Conservation (phyloP, 2,329 filamentous ascomycete genomes). For the Aurifilum marmelostoma region DNA sequence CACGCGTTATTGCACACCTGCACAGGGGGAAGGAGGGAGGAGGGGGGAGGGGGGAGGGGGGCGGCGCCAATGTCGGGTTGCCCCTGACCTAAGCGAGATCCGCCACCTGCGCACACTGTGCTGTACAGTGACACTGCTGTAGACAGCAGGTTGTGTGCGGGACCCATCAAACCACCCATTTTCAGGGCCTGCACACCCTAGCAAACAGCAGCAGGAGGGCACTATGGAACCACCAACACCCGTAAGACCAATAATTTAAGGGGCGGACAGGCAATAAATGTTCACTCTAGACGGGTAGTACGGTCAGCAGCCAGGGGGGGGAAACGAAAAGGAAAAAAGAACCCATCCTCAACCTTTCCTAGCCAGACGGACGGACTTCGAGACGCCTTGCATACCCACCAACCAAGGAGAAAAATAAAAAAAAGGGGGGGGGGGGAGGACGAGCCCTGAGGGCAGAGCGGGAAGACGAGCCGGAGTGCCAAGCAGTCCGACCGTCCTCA, state of each 20-base stretch:
- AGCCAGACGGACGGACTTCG: background rate
- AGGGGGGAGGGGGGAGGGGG: too few relatives aligned
- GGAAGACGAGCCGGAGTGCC: constrained; percentile 4
- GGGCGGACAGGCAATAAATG: too few relatives aligned
- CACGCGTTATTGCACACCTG: background rate
- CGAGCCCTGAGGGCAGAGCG: background rate
- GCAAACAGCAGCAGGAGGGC: too few relatives aligned
- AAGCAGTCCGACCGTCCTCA: background rate
- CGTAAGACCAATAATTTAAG: background rate
- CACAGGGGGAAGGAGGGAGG: background rate
- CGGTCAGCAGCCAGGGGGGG: too few relatives aligned
- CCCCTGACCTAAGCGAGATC: background rate
- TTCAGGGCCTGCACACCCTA: background rate
- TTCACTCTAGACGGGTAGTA: too few relatives aligned
- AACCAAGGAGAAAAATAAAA: background rate
- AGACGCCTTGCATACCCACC: background rate
- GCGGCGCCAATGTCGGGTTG: too few relatives aligned
- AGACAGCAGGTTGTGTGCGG: too few relatives aligned
- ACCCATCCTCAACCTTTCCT: too few relatives aligned
- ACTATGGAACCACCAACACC: background rate
- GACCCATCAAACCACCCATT: background rate
- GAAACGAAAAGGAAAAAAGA: too few relatives aligned
- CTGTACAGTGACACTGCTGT: background rate
- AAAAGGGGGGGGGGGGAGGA: background rate
- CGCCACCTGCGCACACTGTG: too few relatives aligned